Evolutionary conservation across 2,329 filamentous ascomycete genomes (phyloP).

Genomic region (Hypoxylon sp.): DNA sequence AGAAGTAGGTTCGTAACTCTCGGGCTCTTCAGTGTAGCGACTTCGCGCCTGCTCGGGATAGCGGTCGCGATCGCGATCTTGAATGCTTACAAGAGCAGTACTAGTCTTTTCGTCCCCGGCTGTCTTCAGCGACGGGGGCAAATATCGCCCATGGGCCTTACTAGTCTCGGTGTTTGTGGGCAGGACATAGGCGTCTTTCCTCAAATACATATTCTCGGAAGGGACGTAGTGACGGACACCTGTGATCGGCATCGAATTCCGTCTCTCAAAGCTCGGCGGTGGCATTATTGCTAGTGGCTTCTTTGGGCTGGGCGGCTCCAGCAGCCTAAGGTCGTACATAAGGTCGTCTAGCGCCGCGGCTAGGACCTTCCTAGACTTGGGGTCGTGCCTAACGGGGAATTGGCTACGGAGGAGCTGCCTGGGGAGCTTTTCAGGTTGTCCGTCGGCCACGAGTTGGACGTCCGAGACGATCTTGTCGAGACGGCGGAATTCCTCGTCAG

Average conservation of each 20-base stretch:
- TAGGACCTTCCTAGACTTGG: slow-evolving; percentile 71
- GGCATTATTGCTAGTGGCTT: slow-evolving; percentile 30
- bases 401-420: slow-evolving; percentile 82
- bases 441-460: slow-evolving; percentile 76
- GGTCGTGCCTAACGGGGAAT: slow-evolving; percentile 73
- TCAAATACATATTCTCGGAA: slow-evolving; percentile 5
- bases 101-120: not conserved
- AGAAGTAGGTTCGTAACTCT: not conserved
- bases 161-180: not conserved
- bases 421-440: slow-evolving; percentile 80
- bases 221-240: slow-evolving; percentile 12
- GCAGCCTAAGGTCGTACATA: slow-evolving; percentile 44
- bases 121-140: slow-evolving; percentile 4
- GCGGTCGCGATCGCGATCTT: not conserved
- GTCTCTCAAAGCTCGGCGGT: slow-evolving; percentile 6
- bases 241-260: not conserved
- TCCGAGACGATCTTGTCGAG: slow-evolving; percentile 77
- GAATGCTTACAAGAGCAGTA: not conserved
- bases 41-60: slow-evolving; percentile 4
- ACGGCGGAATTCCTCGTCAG: slow-evolving; percentile 80
- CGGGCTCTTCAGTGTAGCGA: slow-evolving; percentile 10
- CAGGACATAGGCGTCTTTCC: slow-evolving; percentile 7
- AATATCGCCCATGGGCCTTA: slow-evolving; percentile 3
- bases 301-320: slow-evolving; percentile 11
- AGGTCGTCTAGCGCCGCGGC: slow-evolving; percentile 69